A percentile compares a stretch with the other conserved stretches of the same genome.
Conservation (phyloP, 805 yeast species). For the Candida maesae region DNA sequence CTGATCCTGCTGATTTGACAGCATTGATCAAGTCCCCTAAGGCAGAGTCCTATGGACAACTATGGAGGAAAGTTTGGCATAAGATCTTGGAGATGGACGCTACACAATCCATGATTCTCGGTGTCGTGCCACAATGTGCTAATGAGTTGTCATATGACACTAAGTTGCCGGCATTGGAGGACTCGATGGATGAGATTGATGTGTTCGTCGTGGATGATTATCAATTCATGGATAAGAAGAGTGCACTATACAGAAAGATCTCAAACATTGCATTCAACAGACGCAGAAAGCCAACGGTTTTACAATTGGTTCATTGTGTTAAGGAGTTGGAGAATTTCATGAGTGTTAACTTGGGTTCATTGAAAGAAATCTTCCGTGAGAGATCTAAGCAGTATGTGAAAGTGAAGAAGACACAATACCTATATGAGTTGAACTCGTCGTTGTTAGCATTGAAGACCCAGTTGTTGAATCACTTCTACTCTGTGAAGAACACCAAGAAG, state of each 20-base stretch:
- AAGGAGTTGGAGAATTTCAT: conserved; percentile 33
- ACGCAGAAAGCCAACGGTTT: conserved; percentile 31
- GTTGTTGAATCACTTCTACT: conserved; percentile 40
- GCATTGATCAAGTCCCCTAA: conserved; percentile 8
- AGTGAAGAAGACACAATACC: conserved; percentile 23
- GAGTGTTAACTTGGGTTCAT: conserved; percentile 26
- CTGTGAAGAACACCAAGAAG: conserved; percentile 24
- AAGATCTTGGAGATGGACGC: conserved; percentile 25
- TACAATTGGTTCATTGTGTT: conserved; percentile 31
- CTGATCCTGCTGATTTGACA: conserved; percentile 43
- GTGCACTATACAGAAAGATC: conserved; percentile 30
- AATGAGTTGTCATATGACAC: conserved; percentile 23
- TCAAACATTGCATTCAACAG: conserved; percentile 32
- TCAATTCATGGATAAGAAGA: conserved; percentile 29
- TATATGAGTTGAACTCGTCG: conserved; percentile 29
- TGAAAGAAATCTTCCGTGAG: conserved; percentile 19
- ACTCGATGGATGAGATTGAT: conserved; percentile 35
- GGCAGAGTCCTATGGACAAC: conserved; percentile 12
- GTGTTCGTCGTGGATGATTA: conserved; percentile 32
- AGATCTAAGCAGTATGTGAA: conserved; percentile 13
- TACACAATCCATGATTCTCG: conserved; percentile 11
- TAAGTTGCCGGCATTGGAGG: conserved; percentile 30
- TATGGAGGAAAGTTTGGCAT: conserved; percentile 28
- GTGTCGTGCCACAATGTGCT: conserved; percentile 17
- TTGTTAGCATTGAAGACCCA: conserved; percentile 33